Conservation (phyloP, 441 rosid genomes). For the Aleurites moluccanus region DNA sequence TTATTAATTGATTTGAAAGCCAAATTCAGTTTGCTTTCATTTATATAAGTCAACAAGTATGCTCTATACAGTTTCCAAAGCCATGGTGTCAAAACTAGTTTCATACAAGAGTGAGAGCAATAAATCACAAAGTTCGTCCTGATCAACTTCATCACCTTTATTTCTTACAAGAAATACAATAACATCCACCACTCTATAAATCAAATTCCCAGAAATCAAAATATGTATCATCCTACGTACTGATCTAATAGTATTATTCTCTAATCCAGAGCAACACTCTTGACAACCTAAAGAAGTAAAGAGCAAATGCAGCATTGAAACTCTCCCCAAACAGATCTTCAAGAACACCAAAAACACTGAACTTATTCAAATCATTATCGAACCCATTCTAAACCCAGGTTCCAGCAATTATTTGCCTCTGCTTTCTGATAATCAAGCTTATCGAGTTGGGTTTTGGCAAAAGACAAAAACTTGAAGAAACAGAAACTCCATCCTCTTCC, state of each 20-base stretch:
- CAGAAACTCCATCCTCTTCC: not conserved
- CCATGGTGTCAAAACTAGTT: not conserved
- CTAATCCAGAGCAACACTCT: constrained; percentile 3
- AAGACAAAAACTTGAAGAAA: not conserved
- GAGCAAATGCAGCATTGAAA: constrained; percentile 13
- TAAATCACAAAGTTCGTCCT: constrained; percentile 15
- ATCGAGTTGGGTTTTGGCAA: not conserved
- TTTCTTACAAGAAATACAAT: not conserved
- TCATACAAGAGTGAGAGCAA: not conserved
- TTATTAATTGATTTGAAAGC: not conserved
- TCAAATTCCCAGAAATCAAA: constrained; percentile 10
- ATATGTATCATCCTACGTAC: not conserved
- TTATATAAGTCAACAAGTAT: constrained; percentile 11
- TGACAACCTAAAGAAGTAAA: constrained; percentile 13
- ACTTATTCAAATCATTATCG: not conserved
- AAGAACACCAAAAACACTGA: not conserved
- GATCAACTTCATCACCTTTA: not conserved
- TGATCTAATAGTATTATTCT: not conserved
- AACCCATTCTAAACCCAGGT: not conserved
- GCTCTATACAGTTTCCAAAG: constrained; percentile 12
- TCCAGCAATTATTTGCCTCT: not conserved
- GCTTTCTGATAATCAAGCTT: not conserved
- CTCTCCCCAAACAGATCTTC: constrained; percentile 1
- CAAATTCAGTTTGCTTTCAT: constrained; percentile 11
- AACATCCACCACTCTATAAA: constrained; percentile 6